Base-by-base conservation (phyloP, 176 grass and related monocot species). In the Thinopyrum elongatum region DNA sequence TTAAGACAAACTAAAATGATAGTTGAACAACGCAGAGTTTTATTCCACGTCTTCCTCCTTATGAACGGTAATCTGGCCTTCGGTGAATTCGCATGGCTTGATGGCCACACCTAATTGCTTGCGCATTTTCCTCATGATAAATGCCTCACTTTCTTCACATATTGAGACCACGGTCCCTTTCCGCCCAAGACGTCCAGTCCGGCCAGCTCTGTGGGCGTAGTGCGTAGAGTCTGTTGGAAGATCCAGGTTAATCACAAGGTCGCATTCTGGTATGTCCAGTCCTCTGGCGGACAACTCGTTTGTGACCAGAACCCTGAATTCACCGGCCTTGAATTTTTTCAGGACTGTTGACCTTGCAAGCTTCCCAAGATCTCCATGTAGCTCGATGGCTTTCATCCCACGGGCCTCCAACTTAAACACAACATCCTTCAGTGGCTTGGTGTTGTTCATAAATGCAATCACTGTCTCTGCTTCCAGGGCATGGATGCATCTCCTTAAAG, bases 221-320 rank as follows among this genome's bases (percentile, higher is more conserved):
- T 95, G 96, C 68, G 94, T 79, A 10, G 96, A 95, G 46, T 98
- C 96, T 10, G 93, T 98, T 11, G 96, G 96, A 70, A 95, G 89
- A 78, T 95, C 96, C 84, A 98, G 86, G 94, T 98, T 98, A 10
- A 98, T 89, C 69, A 95, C 96, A 49, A 98, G 94, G 78, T 98
- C 96, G 21, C 96, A 98, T 81, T 98, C 93, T 22, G 93, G 92
- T 84, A 98, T 94, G 80, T 95, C 93, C 60, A 95, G 39, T 78
- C 96, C 96, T 76, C 96, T 94, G 7, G 94, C 96, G 57, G 93
- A 94, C 27, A 98, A 76, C 70, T 98, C 96, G 27, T 98, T 94
- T 63, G 96, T 95, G 53, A 94, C 96, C 39, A 98, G 79, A 84
- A 98, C 90, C 89, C 96, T 92, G 80, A 92, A 85, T 88, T 94